Base-by-base conservation (phyloP, 208 protist species). In the Tritrichomonas foetus region DNA sequence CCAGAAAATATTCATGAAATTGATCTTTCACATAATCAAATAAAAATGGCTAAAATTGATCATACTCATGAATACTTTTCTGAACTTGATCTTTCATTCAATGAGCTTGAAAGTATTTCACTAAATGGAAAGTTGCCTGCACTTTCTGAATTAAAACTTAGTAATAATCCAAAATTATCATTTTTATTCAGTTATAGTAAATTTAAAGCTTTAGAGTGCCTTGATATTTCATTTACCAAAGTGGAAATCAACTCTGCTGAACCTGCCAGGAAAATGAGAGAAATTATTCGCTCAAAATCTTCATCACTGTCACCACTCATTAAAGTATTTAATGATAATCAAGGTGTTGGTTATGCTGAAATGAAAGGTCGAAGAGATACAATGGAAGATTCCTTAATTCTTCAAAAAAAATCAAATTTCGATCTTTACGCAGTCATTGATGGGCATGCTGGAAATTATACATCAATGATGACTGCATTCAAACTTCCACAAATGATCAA, bases 351-450 rank as follows among this genome's bases (percentile, higher is more conserved):
- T 11, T 84, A 84, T 53, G 20, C 41, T 33, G 74, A 84, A 44
- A 84, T 84, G 74, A 84, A 53, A 49, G 74, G 74, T n/a, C 11
- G 3, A n/a, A 5, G 74, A 53, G 16, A 22, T 1, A 84, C 74
- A n/a, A 84, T 84, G 74, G 74, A 84, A 84, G 74, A 84, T 30
- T 1, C 74, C 9, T 53, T 84, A 53, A 53, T 84, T n/a, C 22
- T 84, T 13, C 3, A n/a, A 53, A 25, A 5, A 1, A 84, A 84
- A 9, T n/a, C 53, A 33, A 44, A 44, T 3, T 53, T 47, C 9
- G 44, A 53, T 84, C 2, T 84, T 0, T 84, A 53, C 53, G 13
- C 41, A 11, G 74, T 84, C 9, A 53, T 84, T 8, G 74, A 84
- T 84, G 74, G 74, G 0, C 74, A 84, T 30, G 74, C 41, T n/a